Evolutionary conservation across 306 rosid species (phyloP), one percentile per base, ranked within the genome.

Genomic region (Sophora flavescens): DNA sequence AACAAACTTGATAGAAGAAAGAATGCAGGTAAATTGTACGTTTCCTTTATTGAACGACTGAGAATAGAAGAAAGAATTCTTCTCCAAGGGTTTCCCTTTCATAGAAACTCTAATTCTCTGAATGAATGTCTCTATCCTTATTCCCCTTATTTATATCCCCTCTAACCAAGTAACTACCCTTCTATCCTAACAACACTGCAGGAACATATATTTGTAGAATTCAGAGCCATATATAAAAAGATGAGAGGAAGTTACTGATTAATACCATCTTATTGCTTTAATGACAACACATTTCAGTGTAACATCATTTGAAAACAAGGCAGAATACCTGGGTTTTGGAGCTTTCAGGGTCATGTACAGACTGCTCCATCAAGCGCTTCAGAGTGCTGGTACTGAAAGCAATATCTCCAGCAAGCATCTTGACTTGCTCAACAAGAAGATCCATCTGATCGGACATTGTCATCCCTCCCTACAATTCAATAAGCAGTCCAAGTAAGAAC

Each of bases 391-490:
- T 93, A 84, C 91, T 85, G 70, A 96, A 91, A 57, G 99, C 99
- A 77, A 96, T 84, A 77, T 96, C 99, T 72, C 97, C 99, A 60
- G 98, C 97, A 77, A 96, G 98, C 99, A 96, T 89, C 89, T 96
- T 96, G 71, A 96, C 97, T 91, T 96, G 99, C 86, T 96, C 99
- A 36, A 82, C 96, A 67, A 93, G 98, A 81, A 96, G 96, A 81
- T 96, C 99, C 86, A 86, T 87, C 81, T 96, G 99, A 89, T 96
- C 99, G 3, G 97, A 89, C 81, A 85, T 86, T 62, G 97, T 80
- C 89, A 92, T 93, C 80, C 95, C 97, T 33, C 87, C 96, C 99
- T 95, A 72, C 44, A 78, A 68, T 85, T 64, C 68, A 81, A 70
- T 22, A 61, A 73, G 72, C 65, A 72, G 44, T 63, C 18, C 63